Evolutionary conservation across 495 filamentous ascomycete genomes (phyloP).

Genomic region (Neurospora sp.): DNA sequence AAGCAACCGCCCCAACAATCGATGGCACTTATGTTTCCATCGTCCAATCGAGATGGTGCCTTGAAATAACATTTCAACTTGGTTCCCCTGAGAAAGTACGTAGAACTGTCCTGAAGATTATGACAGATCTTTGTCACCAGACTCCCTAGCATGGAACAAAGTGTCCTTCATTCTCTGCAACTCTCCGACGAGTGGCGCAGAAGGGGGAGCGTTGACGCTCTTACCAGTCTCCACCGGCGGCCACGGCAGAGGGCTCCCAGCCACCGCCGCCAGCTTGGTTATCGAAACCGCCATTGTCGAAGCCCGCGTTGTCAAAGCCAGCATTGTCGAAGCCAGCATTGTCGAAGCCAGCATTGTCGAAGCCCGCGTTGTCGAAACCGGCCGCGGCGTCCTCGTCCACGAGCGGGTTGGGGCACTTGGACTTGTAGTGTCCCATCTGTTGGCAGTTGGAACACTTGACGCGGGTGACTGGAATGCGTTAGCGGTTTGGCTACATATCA

Average conservation of each 20-base stretch:
- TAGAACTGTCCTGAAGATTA: not conserved
- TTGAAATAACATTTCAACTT: not conserved
- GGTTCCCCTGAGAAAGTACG: not conserved
- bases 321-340: not conserved
- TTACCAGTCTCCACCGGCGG: conserved; percentile 11
- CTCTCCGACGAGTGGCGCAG: not conserved
- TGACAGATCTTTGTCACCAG: not conserved
- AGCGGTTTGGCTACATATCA: conserved; percentile 21
- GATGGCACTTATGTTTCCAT: not conserved
- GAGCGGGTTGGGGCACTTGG: conserved; percentile 46
- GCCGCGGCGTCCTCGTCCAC: conserved; percentile 21
- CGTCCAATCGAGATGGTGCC: not conserved
- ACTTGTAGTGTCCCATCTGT: conserved; percentile 62
- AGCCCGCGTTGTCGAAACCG: conserved; percentile 3
- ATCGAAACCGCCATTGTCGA: conserved; percentile 3
- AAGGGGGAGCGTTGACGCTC: not conserved
- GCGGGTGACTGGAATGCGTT: conserved; percentile 35
- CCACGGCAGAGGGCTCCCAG: not conserved
- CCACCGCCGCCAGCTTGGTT: not conserved
- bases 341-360: not conserved
- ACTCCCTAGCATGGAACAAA: not conserved
- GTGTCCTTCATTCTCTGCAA: not conserved
- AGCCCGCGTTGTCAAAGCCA: conserved; percentile 1
- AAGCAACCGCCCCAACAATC: not conserved
- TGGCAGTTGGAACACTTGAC: conserved; percentile 71